phyloP scores from a whole-genome alignment of 2,329 filamentous ascomycete species.

The Apiospora aurea region DNA sequence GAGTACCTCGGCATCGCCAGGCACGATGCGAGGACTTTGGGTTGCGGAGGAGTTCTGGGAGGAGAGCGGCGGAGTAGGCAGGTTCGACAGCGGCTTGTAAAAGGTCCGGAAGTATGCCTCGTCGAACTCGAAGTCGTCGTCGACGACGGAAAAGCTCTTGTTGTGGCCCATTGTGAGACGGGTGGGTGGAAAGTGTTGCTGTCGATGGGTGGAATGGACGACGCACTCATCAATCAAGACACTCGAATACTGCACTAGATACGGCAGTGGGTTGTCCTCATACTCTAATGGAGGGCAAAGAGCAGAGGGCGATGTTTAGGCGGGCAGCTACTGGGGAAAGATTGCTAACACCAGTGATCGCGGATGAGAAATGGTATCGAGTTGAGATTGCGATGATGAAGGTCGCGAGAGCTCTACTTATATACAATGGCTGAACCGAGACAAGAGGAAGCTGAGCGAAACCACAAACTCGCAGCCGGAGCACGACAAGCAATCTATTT shows the following conservation, averaged over 20 bases:
- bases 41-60: constrained; percentile 52
- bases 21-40: constrained; percentile 51
- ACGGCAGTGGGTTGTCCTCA: constrained; percentile 13
- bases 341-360: constrained; percentile 13
- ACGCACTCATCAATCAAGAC: neutral
- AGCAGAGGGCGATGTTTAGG: constrained; percentile 15
- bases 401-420: constrained; percentile 28
- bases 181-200: constrained; percentile 4
- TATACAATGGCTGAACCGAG: constrained; percentile 32
- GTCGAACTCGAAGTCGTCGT: constrained; percentile 57
- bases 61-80: constrained; percentile 71
- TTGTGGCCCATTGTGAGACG: constrained; percentile 40
- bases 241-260: constrained; percentile 13
- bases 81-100: constrained; percentile 71
- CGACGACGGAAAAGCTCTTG: constrained; percentile 43
- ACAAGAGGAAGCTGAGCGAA: constrained; percentile 29
- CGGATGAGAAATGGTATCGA: constrained; percentile 10
- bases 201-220: neutral
- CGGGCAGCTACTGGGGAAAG: constrained; percentile 10
- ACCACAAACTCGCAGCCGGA: constrained; percentile 30
- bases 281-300: constrained; percentile 3
- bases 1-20: constrained; percentile 54
- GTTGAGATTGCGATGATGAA: constrained; percentile 27
- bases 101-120: constrained; percentile 63
- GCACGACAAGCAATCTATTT: constrained; percentile 34